Percentiles rank a stretch among this genome's conserved stretches.
Conservation (phyloP, 2,329 filamentous ascomycete genomes). For the Xylaria sp. region DNA sequence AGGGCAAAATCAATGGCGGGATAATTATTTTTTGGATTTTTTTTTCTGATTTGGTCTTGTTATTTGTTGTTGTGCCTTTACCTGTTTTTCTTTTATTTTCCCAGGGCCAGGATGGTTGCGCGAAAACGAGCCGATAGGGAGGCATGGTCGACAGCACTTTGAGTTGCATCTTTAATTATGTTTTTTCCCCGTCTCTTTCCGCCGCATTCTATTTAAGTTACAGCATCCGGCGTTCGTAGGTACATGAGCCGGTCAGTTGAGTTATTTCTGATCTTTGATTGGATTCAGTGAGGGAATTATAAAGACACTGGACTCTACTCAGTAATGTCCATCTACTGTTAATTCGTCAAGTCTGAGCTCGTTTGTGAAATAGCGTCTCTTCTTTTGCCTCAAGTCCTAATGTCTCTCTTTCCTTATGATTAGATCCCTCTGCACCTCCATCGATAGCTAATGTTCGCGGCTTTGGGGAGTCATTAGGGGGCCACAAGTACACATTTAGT, state of each 20-base stretch:
- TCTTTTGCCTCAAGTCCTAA: not conserved
- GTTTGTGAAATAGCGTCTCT: not conserved
- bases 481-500: slow-evolving; percentile 13
- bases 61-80: not conserved
- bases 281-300: not conserved
- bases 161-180: not conserved
- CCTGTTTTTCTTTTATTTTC: slow-evolving; percentile 17
- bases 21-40: slow-evolving; percentile 7
- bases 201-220: slow-evolving; percentile 5
- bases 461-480: not conserved
- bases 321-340: slow-evolving; percentile 3
- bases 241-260: not conserved
- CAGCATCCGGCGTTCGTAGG: slow-evolving; percentile 13
- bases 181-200: too few relatives aligned
- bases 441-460: not conserved
- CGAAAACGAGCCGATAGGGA: not conserved
- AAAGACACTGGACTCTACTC: slow-evolving; percentile 2
- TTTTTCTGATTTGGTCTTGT: not conserved
- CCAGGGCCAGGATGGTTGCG: not conserved
- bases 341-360: not conserved
- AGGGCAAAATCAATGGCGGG: slow-evolving; percentile 33
- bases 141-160: slow-evolving; percentile 1
- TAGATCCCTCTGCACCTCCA: not conserved
- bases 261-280: not conserved
- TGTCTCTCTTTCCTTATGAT: not conserved